A percentile compares a stretch with the other conserved stretches of the same genome.
Evolutionary conservation across 306 rosid genomes (phyloP).

Genomic region (Begonia masoniana): DNA sequence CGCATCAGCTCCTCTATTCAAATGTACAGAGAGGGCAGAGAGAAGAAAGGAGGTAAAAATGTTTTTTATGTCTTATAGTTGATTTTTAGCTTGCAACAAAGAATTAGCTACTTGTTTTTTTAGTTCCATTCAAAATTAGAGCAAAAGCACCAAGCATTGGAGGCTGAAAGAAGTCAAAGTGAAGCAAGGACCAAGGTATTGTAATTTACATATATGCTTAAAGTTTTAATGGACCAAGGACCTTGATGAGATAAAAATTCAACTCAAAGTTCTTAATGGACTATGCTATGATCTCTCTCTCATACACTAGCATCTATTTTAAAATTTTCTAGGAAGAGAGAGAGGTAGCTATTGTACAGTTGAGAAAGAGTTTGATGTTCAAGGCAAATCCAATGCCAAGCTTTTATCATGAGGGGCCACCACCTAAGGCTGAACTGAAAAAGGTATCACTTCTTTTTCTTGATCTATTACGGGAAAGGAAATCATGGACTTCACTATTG

Average conservation of each 20-base stretch:
- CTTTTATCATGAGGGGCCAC: slow-evolving; percentile 96
- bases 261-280: too few relatives aligned
- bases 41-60: slow-evolving; percentile 76
- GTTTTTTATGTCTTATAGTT: slow-evolving; percentile 1
- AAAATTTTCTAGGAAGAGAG: slow-evolving; percentile 62
- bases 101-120: slow-evolving; percentile 9
- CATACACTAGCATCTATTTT: slow-evolving; percentile 13
- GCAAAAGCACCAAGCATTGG: slow-evolving; percentile 80
- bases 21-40: slow-evolving; percentile 75
- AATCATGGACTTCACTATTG: too few relatives aligned
- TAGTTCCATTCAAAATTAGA: slow-evolving; percentile 82
- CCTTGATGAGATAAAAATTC: too few relatives aligned
- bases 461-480: background rate
- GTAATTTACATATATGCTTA: background rate
- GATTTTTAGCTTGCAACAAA: background rate
- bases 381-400: slow-evolving; percentile 97
- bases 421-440: slow-evolving; percentile 83
- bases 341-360: slow-evolving; percentile 71
- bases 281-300: background rate
- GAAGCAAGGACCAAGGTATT: slow-evolving; percentile 88
- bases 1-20: slow-evolving; percentile 73
- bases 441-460: slow-evolving; percentile 38
- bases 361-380: slow-evolving; percentile 81
- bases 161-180: slow-evolving; percentile 77
- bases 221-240: too few relatives aligned